phyloP scores from a whole-genome alignment of 768 basidiomycete genomes.

The Boletus rex-veris region DNA sequence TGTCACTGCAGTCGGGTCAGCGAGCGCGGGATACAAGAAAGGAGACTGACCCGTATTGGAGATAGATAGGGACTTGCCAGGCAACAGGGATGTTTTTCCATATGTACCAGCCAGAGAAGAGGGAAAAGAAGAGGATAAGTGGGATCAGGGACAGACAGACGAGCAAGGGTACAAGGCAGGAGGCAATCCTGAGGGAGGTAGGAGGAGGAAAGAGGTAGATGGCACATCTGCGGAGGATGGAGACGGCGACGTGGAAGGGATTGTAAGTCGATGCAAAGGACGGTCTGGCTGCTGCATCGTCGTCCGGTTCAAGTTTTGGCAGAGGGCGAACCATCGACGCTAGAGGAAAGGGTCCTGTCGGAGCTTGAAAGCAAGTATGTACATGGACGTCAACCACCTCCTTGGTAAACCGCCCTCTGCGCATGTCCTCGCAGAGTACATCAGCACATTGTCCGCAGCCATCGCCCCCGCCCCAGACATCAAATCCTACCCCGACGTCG shows the following conservation, averaged over 20 bases:
- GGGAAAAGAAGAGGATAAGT: constrained; percentile 54
- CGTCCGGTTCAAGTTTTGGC: constrained; percentile 18
- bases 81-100: constrained; percentile 69
- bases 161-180: constrained; percentile 61
- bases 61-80: constrained; percentile 65
- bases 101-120: constrained; percentile 67
- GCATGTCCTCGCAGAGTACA: constrained; percentile 38
- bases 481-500: constrained; percentile 76
- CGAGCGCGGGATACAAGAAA: background rate
- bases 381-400: constrained; percentile 34
- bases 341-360: constrained; percentile 12
- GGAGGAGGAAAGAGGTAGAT: constrained; percentile 9
- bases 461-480: constrained; percentile 47
- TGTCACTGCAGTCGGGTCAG: constrained; percentile 47
- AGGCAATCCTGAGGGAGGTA: constrained; percentile 38
- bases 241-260: background rate
- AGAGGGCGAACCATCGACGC: constrained; percentile 22
- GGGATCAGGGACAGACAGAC: constrained; percentile 64
- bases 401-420: constrained; percentile 54
- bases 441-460: constrained; percentile 35
- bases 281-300: background rate
- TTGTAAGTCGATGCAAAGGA: background rate
- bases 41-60: constrained; percentile 74
- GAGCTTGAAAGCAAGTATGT: constrained; percentile 16
- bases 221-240: background rate